Conservation (phyloP, 208 protist genomes). For the Acanthamoeba quina region DNA sequence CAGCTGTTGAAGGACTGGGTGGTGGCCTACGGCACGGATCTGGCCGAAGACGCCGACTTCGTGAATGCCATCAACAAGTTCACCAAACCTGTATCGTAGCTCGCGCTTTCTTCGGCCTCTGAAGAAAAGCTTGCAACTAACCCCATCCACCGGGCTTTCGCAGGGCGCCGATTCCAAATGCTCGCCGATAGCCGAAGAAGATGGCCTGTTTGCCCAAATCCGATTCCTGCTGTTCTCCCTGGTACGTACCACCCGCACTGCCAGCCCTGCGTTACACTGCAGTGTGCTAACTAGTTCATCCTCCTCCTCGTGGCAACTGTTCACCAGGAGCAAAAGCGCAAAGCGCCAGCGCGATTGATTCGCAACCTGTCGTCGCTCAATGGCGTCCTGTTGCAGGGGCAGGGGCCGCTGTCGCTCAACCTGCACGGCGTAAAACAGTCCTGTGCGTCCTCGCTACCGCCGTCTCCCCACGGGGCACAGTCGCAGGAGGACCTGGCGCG, state of each 20-base stretch:
- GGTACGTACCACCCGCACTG: not conserved
- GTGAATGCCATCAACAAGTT: constrained; percentile 9
- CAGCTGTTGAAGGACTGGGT: constrained; percentile 21
- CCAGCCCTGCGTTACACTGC: not conserved
- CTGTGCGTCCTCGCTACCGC: not conserved
- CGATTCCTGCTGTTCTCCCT: not conserved
- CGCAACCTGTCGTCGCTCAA: constrained; percentile 30
- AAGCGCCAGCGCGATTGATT: not conserved
- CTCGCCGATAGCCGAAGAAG: not conserved
- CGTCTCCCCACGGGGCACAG: not conserved
- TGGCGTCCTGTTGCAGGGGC: not conserved
- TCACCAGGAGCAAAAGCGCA: constrained; percentile 4
- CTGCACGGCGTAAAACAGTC: not conserved
- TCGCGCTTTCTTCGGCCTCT: not conserved
- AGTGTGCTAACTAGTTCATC: not conserved
- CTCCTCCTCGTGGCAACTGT: not conserved
- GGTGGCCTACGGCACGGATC: not conserved
- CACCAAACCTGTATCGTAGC: not conserved
- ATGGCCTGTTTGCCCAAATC: not conserved
- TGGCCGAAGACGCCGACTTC: constrained; percentile 5
- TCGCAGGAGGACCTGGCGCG: not conserved
- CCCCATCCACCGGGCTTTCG: not conserved
- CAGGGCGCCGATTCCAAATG: constrained; percentile 14
- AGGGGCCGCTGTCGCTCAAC: not conserved
- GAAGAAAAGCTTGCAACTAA: not conserved